phyloP scores from a whole-genome alignment of 139 green algal species.

The Closterium sp. region DNA sequence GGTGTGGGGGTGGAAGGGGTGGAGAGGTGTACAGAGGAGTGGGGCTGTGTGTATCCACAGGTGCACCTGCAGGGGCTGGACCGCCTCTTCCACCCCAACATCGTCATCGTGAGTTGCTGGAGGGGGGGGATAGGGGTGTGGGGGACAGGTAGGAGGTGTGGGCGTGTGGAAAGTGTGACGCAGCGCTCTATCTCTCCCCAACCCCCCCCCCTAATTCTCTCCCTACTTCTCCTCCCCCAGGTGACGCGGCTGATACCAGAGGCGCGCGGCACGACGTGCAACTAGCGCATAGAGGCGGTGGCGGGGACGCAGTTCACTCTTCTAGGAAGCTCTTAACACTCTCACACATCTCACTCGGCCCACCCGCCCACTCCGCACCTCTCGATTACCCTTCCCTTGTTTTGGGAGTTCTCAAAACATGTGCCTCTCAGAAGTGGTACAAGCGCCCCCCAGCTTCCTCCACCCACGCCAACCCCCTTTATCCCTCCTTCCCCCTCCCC shows the following conservation, averaged over 20 bases:
- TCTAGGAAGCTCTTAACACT: too few species aligned
- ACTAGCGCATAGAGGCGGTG: conserved; percentile 76
- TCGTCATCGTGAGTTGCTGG: conserved; percentile 63
- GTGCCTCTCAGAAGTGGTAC: not conserved
- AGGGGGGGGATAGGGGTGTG: too few species aligned
- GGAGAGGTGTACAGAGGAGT: not conserved
- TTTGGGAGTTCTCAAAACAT: too few species aligned
- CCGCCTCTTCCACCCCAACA: conserved; percentile 37
- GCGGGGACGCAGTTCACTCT: conserved; percentile 64
- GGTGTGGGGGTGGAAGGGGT: not conserved
- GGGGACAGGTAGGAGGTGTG: too few species aligned
- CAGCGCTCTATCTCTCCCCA: too few species aligned
- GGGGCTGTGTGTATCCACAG: too few species aligned
- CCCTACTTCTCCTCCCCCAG: conserved; percentile 36
- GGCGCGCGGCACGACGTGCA: conserved; percentile 69
- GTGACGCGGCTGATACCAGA: conserved; percentile 81
- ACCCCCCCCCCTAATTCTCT: too few species aligned
- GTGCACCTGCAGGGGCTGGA: too few species aligned
- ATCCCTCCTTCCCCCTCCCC: not conserved
- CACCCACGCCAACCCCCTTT: not conserved
- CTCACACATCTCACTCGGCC: too few species aligned
- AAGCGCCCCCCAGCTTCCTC: not conserved
- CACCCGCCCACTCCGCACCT: too few species aligned
- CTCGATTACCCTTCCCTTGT: too few species aligned
- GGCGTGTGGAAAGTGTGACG: too few species aligned